Evolutionary conservation across 306 rosid species (phyloP).

Genomic region (Dalbergia oliveri): DNA sequence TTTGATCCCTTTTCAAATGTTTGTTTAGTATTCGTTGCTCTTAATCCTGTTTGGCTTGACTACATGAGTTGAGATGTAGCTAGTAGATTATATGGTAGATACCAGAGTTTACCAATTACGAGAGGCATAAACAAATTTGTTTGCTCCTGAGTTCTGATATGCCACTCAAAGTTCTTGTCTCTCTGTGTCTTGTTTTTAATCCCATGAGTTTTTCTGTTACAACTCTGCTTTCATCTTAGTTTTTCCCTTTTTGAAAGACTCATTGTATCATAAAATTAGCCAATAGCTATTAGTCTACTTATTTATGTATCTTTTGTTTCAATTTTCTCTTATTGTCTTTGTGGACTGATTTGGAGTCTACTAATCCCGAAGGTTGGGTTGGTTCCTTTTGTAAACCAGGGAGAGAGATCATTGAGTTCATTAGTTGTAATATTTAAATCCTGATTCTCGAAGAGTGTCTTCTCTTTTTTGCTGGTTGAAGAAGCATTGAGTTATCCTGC

Average conservation of each 20-base stretch:
- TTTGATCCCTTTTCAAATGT: background rate
- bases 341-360: conserved; percentile 21
- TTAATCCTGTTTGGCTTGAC: background rate
- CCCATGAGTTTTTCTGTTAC: background rate
- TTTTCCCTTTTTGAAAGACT: conserved; percentile 24
- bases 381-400: background rate
- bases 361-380: conserved; percentile 9
- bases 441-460: conserved; percentile 26
- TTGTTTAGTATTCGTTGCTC: background rate
- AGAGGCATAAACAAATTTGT: background rate
- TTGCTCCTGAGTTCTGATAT: background rate
- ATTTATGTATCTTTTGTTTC: too few relatives aligned
- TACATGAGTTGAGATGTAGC: background rate
- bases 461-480: conserved; percentile 22
- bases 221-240: background rate
- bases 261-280: background rate
- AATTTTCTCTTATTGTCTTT: too few relatives aligned
- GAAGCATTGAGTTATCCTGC: conserved; percentile 36
- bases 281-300: too few relatives aligned
- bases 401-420: conserved; percentile 10
- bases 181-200: background rate
- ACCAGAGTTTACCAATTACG: background rate
- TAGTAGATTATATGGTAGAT: conserved; percentile 3
- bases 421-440: conserved; percentile 25
- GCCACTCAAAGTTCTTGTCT: background rate